Evolutionary conservation across 2,329 filamentous ascomycete genomes (phyloP), one percentile per base, ranked within the genome.

Genomic region (Myrmaecium sp.): DNA sequence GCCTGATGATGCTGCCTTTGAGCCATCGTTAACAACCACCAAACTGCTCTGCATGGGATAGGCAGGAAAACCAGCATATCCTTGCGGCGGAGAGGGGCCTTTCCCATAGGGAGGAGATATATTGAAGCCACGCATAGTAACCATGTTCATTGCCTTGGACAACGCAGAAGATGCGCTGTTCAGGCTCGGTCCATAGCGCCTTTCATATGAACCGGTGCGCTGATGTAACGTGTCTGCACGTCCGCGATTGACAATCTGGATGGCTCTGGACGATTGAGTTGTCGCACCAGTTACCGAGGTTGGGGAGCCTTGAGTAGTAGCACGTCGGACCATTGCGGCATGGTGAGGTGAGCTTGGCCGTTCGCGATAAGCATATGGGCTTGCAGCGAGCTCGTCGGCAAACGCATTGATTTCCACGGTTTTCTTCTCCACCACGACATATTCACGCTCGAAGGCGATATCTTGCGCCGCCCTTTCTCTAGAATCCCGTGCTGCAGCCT

Each of bases 371-470:
- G 41, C 41, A 26, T 72, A 72, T 25, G 79, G 78, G 42, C 79
- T 86, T 27, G 83, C 78, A 23, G 82, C 84, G 45, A 98, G 61
- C 52, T 95, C 86, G 51, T 98, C 89, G 13, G 89, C 89, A 42
- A 98, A 77, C 3, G 89, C 89, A 49, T 98, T 95, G 26, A 98
- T 86, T 50, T 95, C 86, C 7, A 98, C 84, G 12, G 83, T 78
- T 36, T 77, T 74, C 58, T 94, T 93, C 56, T 98, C 89, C 8
- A 98, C 81, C 14, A 95, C 64, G 12, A 98, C 86, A 42, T 95
- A 98, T 37, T 95, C 89, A 36, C 86, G 72, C 46, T 93, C 84
- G 40, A 92, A 78, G 1, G 79, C 79, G 25, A 91, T 73, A 36
- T 95, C 86, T 41, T 92, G 80, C 3, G 80, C 82, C 3, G 75